Base-by-base conservation (phyloP, 106 monocot species). In the Allium sativum region DNA sequence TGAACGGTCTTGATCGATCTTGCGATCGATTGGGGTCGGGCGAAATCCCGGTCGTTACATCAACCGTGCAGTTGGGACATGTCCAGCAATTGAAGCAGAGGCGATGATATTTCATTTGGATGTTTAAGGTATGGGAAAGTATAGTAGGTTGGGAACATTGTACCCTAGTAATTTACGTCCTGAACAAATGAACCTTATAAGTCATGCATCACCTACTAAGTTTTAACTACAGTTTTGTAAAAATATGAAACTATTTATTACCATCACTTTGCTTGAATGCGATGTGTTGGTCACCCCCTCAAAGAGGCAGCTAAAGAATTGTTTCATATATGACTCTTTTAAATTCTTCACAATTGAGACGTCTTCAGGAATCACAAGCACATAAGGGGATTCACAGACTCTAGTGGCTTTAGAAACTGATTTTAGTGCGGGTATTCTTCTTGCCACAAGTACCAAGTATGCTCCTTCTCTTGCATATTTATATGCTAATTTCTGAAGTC, bases 121-220 rank as follows among this genome's bases (percentile, higher is more conserved):
- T n/a, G 71, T 78, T 78, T 88, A 6, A 93, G 74, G 66, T 84
- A 73, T 14, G 88, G 88, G n/a, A 93, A 45, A 15, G 92, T 88
- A 42, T 75, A 88, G 43, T 88, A 84, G 7, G 92, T 75, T 14
- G 92, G 84, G 53, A 84, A 88, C 0, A 93, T 68, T 11, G 84
- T 47, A 0, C 92, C 92, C 92, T 88, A 93, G 15, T 84, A 93
- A 48, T 93, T 93, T 14, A 79, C 74, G 68, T 88, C 88, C 92
- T 93, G 66, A 8, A 19, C 40, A 59, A 42, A 59, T 42, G 18
- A 59, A 3, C 40, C 8, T 57, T 6, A 14, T 55, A 55, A 17
- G 6, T 3, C 55, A 9, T 47, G 9, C 47, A 8, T 12, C 12
- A 47, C 8, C 12, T 47, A 12, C 8, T 8, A 47, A 12, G 47